A percentile compares a stretch with the other conserved stretches of the same genome.
phyloP scores from a whole-genome alignment of 768 basidiomycete genomes.

The Rhizopogon salebrosus region DNA sequence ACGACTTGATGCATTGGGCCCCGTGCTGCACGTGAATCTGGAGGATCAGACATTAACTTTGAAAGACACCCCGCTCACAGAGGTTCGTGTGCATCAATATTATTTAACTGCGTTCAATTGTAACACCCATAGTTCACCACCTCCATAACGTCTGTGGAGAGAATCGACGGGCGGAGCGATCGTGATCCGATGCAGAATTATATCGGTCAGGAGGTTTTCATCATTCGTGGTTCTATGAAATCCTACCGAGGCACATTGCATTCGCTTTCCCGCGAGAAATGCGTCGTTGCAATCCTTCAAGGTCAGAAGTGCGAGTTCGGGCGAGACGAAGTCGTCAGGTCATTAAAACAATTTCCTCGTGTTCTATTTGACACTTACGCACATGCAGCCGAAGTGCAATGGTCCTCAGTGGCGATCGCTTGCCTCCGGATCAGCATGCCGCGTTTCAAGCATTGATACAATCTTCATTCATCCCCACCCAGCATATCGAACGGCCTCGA shows the following conservation, averaged over 20 bases:
- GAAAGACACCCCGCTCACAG: background rate
- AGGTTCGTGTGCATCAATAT: background rate
- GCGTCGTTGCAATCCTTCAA: background rate
- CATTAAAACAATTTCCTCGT: background rate
- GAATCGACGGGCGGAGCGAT: background rate
- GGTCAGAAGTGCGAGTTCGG: background rate
- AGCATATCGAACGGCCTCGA: background rate
- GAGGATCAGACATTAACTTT: background rate
- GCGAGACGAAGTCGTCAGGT: background rate
- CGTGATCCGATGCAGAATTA: too few relatives aligned
- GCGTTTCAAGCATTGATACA: background rate
- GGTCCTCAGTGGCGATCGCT: background rate
- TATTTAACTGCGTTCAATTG: background rate
- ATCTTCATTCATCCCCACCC: background rate
- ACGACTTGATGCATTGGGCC: background rate
- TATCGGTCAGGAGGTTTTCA: background rate
- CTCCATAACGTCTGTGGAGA: background rate
- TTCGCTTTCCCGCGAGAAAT: background rate
- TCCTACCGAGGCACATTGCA: background rate
- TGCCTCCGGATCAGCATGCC: background rate
- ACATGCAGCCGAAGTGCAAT: background rate
- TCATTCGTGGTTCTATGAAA: background rate
- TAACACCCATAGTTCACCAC: background rate
- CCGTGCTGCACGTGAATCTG: background rate
- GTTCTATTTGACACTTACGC: background rate